Conservation (phyloP, 2,329 filamentous ascomycete genomes). For the Neofusicoccum sp. region DNA sequence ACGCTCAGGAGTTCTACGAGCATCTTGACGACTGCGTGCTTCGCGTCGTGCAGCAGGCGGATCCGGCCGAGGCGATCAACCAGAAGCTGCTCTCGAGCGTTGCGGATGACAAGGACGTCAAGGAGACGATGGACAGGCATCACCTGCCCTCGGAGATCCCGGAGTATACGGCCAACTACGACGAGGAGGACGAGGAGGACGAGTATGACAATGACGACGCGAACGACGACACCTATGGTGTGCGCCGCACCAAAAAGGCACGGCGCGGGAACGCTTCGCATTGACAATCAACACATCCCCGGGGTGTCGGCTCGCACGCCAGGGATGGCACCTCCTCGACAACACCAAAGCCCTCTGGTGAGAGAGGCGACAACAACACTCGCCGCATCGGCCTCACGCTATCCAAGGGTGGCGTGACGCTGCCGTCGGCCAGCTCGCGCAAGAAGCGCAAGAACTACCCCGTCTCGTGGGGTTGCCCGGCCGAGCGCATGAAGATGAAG, state of each 20-base stretch:
- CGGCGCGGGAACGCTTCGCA: conserved; percentile 42
- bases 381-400: conserved; percentile 65
- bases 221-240: conserved; percentile 58
- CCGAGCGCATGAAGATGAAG: conserved; percentile 96
- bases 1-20: conserved; percentile 61
- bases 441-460: conserved; percentile 95
- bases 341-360: conserved; percentile 18
- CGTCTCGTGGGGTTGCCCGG: conserved; percentile 87
- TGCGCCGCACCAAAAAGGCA: conserved; percentile 53
- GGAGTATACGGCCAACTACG: conserved; percentile 93
- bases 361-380: conserved; percentile 4
- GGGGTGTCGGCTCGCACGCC: conserved; percentile 44
- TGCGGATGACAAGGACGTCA: conserved; percentile 43
- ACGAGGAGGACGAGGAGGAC: conserved; percentile 64
- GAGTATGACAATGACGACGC: conserved; percentile 55
- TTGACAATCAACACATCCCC: conserved; percentile 54
- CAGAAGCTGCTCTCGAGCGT: conserved; percentile 44
- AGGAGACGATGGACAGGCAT: conserved; percentile 43
- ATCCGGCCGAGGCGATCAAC: conserved; percentile 47
- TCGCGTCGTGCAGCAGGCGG: conserved; percentile 57
- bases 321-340: conserved; percentile 39
- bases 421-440: conserved; percentile 61
- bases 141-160: conserved; percentile 71
- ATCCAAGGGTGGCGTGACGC: conserved; percentile 71
- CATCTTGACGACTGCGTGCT: conserved; percentile 73